These are phyloP conservation scores for Corymbia maculata DNA, from an alignment of 345 rosid species.

Conservation along the genomic window DNA sequence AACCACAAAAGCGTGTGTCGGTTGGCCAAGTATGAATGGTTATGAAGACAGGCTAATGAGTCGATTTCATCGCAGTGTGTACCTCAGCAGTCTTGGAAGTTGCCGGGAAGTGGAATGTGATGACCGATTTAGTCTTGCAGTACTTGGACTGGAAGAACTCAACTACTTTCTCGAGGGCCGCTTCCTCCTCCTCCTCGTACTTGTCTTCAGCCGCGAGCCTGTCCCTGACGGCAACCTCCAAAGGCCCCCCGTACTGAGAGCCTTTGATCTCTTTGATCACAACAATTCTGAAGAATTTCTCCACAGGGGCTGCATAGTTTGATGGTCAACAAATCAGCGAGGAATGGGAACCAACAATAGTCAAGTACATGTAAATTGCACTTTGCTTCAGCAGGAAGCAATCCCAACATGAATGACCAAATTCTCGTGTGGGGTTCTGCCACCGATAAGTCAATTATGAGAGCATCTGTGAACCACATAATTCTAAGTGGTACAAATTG, in stretches of 20 bases:
- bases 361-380: background rate
- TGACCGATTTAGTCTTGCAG: slow-evolving; percentile 56
- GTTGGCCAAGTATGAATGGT: background rate
- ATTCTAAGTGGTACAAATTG: background rate
- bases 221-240: slow-evolving; percentile 79
- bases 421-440: background rate
- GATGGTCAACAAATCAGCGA: background rate
- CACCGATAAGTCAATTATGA: background rate
- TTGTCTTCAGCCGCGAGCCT: slow-evolving; percentile 71
- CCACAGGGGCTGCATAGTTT: slow-evolving; percentile 44
- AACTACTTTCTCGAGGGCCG: slow-evolving; percentile 63
- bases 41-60: background rate
- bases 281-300: slow-evolving; percentile 66
- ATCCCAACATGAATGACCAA: background rate
- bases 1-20: background rate
- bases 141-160: slow-evolving; percentile 86
- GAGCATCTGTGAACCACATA: background rate
- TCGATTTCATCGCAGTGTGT: background rate
- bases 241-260: slow-evolving; percentile 83
- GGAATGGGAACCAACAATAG: background rate
- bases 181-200: slow-evolving; percentile 92
- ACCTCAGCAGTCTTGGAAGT: slow-evolving; percentile 48
- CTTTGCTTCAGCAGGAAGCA: background rate
- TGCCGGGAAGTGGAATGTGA: slow-evolving; percentile 67
- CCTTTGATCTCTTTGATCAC: slow-evolving; percentile 94